phyloP scores from a whole-genome alignment of 2,329 filamentous ascomycete species.

The Hypoxylon rubiginosum region DNA sequence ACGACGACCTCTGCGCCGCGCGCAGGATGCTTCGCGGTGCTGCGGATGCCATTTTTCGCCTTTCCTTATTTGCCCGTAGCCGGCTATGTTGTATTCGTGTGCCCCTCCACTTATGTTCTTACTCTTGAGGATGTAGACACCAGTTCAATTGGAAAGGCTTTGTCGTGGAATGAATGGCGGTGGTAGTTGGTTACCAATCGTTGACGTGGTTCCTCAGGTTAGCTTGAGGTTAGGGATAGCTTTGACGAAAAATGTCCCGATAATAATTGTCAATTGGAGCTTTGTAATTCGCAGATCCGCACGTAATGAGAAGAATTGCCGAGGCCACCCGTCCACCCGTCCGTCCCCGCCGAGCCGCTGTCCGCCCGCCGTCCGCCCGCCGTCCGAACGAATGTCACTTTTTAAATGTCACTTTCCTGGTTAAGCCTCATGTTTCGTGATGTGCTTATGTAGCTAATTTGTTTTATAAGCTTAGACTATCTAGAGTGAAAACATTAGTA shows the following conservation, averaged over 20 bases:
- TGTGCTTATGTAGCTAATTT: not conserved
- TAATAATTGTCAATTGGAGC: slow-evolving; percentile 38
- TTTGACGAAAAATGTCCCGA: too few species aligned
- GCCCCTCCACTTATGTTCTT: not conserved
- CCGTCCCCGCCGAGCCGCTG: slow-evolving; percentile 21
- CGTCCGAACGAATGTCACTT: too few species aligned
- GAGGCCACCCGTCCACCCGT: slow-evolving; percentile 36
- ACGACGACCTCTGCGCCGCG: slow-evolving; percentile 38
- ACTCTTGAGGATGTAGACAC: not conserved
- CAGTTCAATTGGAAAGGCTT: not conserved
- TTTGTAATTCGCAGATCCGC: slow-evolving; percentile 39
- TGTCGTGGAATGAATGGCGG: not conserved
- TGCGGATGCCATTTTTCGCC: slow-evolving; percentile 42
- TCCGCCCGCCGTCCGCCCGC: not conserved
- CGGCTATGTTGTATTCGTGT: not conserved
- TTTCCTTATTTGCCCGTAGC: not conserved
- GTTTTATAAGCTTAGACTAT: too few species aligned
- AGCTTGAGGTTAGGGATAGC: slow-evolving; percentile 22
- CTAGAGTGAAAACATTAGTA: too few species aligned
- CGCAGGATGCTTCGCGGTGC: slow-evolving; percentile 41
- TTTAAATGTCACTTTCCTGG: slow-evolving; percentile 21
- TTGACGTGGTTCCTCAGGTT: slow-evolving; percentile 44
- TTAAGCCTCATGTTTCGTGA: not conserved
- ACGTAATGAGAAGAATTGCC: slow-evolving; percentile 33
- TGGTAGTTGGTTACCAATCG: slow-evolving; percentile 10